Conservation (phyloP, 306 rosid genomes). For the Bauhinia variegata region DNA sequence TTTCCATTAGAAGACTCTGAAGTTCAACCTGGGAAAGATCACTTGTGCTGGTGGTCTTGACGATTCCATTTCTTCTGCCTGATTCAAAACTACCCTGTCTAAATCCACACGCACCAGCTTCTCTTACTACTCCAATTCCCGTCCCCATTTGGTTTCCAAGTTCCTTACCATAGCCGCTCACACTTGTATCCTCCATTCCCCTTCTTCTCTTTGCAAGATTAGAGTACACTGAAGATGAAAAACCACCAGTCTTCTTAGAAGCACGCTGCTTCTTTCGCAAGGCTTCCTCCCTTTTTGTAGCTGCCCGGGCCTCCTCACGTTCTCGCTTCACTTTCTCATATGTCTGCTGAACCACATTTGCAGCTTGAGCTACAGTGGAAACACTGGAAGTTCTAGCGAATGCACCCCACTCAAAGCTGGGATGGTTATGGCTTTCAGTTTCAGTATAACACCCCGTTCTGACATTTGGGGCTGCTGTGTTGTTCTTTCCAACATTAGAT, state of each 20-base stretch:
- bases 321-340: conserved; percentile 90
- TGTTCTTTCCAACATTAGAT: conserved; percentile 48
- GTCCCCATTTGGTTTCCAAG: conserved; percentile 45
- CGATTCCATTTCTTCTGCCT: conserved; percentile 32
- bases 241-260: conserved; percentile 53
- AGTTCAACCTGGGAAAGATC: conserved; percentile 49
- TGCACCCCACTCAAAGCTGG: conserved; percentile 75
- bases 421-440: conserved; percentile 41
- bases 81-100: conserved; percentile 33
- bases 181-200: conserved; percentile 55
- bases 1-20: conserved; percentile 53
- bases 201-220: conserved; percentile 70
- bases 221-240: conserved; percentile 43
- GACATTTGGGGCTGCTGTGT: conserved; percentile 43
- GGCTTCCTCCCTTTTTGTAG: conserved; percentile 60
- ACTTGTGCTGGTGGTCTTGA: conserved; percentile 34
- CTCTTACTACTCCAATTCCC: conserved; percentile 48
- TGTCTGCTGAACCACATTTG: conserved; percentile 85
- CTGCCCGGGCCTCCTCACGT: conserved; percentile 91
- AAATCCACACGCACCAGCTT: conserved; percentile 35
- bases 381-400: conserved; percentile 67
- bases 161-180: conserved; percentile 43
- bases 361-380: conserved; percentile 84
- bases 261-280: conserved; percentile 60
- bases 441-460: conserved; percentile 48